Evolutionary conservation across 305 asterid species (phyloP), one percentile per base, ranked within the genome.

Genomic region (Rubia peregrina): DNA sequence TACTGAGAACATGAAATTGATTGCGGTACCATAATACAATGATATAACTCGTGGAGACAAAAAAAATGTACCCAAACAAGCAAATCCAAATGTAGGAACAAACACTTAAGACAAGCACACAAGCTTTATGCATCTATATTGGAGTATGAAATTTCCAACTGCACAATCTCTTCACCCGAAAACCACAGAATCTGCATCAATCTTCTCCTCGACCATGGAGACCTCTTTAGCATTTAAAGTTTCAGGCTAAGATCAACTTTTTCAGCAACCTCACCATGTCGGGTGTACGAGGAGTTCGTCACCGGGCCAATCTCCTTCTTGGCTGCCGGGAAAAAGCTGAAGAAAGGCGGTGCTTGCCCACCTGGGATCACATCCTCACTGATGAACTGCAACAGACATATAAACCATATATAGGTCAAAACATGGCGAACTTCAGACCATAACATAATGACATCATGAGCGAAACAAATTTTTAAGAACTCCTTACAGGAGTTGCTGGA

Each of bases 171-270:
- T 16, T 17, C 22, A 53, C 24, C 9, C 22, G 11, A 69, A 55
- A 68, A 38, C 67, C 19, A 17, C 38, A 16, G 7, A 26, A 63
- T 62, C 67, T 63, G 49, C 46, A 36, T 21, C 21, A 49, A 49
- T 36, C 40, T 36, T 36, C 40, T 36, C 40, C 40, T 36, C 40
- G 19, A 61, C 63, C 44, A 12, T 49, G 65, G 53, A 70, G 53
- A 30, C 7, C 40, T 19, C 43, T 6, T 19, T 9, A 53, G 36
- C 24, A 70, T 83, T 74, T 83, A 91, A 51, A 91, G 86, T 88
- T 85, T 91, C 68, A 91, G 82, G 81, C 82, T 83, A 60, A 90
- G 98, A 85, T 91, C 98, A 69, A 90, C 74, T 3, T 65, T 71
- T 74, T 85, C 89, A 44, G 80, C 82, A 70, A 73, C 82, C 68